These are phyloP conservation scores for Cyberlindnera saturnus DNA, from an alignment of 805 yeast genomes.

Conservation along the genomic window DNA sequence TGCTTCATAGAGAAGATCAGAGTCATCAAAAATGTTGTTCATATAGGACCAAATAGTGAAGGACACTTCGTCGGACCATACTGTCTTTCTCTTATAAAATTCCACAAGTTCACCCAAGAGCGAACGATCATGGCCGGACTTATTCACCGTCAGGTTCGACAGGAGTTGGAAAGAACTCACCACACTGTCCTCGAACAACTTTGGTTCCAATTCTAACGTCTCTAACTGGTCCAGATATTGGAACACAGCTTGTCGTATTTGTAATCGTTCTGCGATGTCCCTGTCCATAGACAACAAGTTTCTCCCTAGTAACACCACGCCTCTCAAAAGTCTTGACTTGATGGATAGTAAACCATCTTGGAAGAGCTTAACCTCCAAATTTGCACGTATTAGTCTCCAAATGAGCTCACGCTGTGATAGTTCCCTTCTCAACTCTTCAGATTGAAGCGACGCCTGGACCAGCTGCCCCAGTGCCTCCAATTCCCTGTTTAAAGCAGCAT, in stretches of 20 bases:
- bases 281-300: conserved; percentile 35
- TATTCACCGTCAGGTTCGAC: conserved; percentile 12
- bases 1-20: conserved; percentile 14
- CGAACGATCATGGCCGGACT: conserved; percentile 2
- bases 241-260: conserved; percentile 3
- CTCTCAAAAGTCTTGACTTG: conserved; percentile 36
- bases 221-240: background rate
- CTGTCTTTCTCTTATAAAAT: background rate
- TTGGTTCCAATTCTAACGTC: background rate
- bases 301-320: conserved; percentile 41
- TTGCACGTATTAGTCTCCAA: conserved; percentile 23
- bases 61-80: conserved; percentile 4
- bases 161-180: conserved; percentile 13
- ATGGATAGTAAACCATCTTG: conserved; percentile 2
- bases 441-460: conserved; percentile 9
- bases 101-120: conserved; percentile 7
- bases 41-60: conserved; percentile 11
- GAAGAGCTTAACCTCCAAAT: conserved; percentile 3
- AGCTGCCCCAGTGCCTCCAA: conserved; percentile 3
- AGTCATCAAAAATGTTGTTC: conserved; percentile 8
- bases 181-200: conserved; percentile 1
- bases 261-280: conserved; percentile 22
- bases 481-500: background rate
- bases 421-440: conserved; percentile 21
- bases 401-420: conserved; percentile 21